Base-by-base conservation (phyloP, 495 filamentous ascomycete genomes). In the Aspergillus leporis region DNA sequence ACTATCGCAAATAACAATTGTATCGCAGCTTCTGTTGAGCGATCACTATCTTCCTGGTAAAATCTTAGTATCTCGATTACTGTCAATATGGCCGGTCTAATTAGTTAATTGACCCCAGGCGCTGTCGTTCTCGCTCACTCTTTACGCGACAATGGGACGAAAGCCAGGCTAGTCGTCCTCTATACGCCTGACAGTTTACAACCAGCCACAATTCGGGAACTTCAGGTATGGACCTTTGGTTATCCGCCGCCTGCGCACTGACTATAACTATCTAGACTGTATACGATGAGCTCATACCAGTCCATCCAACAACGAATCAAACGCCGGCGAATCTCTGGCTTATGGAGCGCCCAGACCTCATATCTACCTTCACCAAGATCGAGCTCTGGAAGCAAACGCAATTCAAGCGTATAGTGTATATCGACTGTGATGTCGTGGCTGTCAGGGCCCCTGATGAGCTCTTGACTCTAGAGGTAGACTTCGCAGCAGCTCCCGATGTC, bases 291-390 rank as follows among this genome's bases (percentile, higher is more conserved):
- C 76, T 97, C 53, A 92, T 98, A 61, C 88, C 92, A 45, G 91
- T 97, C 53, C 78, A 86, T 38, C 85, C 85, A 38, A 85, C 97
- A 59, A 81, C 81, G 53, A 98, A 91, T 68, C 81, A 81, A 46
- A 82, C 83, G 18, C 90, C 90, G 1, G 86, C 86, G 45, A 97
- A 97, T 66, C 84, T 99, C 49, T 87, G 86, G 74, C 83, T 97
- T 34, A 96, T 99, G 92, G 85, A 90, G 65, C 91, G 94, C 32
- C 84, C 85, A 51, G 95, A 99, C 66, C 82, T 99, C 19, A 85
- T 90, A 64, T 89, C 91, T 18, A 89, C 93, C 55, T 97, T 97
- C 70, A 98, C 94, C 55, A 99, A 99, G 78, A 92, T 99, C 70
- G 86, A 89, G 58, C 81, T 99, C 16, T 99, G 95, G 95, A 89